phyloP scores from a whole-genome alignment of 1,284 basidiomycete species.

The Ustilago sp. region DNA sequence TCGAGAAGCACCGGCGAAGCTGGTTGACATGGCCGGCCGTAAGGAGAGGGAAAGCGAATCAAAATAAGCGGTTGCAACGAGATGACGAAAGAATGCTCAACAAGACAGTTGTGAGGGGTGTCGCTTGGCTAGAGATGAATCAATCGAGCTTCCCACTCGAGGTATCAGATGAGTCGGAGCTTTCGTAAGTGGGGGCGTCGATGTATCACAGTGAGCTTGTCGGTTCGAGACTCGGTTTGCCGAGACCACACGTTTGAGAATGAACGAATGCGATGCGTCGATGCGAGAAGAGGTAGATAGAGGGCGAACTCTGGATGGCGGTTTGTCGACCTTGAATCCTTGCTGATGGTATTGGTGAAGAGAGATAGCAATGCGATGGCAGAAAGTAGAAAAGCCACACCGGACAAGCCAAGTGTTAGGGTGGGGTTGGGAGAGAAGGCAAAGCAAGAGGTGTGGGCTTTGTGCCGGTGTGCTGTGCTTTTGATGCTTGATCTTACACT shows the following conservation, averaged over 20 bases:
- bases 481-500: conserved; percentile 1
- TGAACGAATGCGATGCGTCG: too few relatives aligned
- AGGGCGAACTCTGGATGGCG: neutral
- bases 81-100: too few relatives aligned
- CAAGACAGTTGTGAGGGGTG: too few relatives aligned
- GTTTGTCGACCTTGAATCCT: neutral
- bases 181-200: too few relatives aligned
- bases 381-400: neutral
- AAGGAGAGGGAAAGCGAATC: neutral
- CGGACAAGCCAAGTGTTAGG: too few relatives aligned
- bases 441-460: neutral
- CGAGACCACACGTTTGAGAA: too few relatives aligned
- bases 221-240: too few relatives aligned
- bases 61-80: too few relatives aligned
- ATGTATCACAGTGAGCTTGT: too few relatives aligned
- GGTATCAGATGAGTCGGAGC: too few relatives aligned
- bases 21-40: conserved; percentile 48
- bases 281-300: neutral
- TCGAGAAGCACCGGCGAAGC: conserved; percentile 19
- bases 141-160: too few relatives aligned
- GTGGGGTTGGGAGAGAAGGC: neutral
- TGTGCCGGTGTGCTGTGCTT: neutral
- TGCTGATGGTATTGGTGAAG: conserved; percentile 10
- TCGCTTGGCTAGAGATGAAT: too few relatives aligned
- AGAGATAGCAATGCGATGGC: neutral